Percentiles rank a stretch among this genome's conserved stretches.
phyloP scores from a whole-genome alignment of 2,329 filamentous ascomycete species.

The Calonectria honghensis region DNA sequence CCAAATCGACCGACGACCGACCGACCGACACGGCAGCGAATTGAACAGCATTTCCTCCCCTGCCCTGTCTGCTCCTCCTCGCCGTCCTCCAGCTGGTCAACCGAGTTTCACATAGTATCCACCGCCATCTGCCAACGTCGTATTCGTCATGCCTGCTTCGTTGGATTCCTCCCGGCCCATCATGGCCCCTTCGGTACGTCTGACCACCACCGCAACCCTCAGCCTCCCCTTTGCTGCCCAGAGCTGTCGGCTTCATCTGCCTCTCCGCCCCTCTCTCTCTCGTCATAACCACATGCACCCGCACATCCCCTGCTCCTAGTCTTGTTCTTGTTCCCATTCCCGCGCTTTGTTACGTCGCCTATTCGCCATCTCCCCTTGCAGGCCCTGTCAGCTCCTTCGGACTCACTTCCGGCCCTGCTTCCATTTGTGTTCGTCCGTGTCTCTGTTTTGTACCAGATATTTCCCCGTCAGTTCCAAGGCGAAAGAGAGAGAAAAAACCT shows the following conservation, averaged over 20 bases:
- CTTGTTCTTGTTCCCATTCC: conserved; percentile 27
- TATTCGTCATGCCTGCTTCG: conserved; percentile 72
- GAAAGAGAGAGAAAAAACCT: background rate
- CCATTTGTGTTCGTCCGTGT: conserved; percentile 21
- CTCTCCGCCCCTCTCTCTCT: conserved; percentile 1
- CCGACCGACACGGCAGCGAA: conserved; percentile 9
- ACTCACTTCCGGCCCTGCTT: conserved; percentile 26
- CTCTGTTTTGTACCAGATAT: conserved; percentile 21
- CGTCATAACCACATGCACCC: background rate
- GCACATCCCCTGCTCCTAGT: conserved; percentile 11
- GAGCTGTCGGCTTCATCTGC: conserved; percentile 2
- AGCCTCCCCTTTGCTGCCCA: conserved; percentile 6
- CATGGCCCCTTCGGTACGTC: conserved; percentile 78
- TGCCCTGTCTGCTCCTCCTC: conserved; percentile 25
- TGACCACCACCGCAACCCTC: conserved; percentile 36
- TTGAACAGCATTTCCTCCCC: conserved; percentile 22
- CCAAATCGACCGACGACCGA: conserved; percentile 19
- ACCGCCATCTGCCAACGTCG: conserved; percentile 46
- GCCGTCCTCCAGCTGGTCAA: conserved; percentile 27
- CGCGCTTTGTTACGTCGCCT: conserved; percentile 3
- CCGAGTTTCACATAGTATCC: conserved; percentile 42
- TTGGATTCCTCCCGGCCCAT: conserved; percentile 77
- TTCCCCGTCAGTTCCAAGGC: background rate
- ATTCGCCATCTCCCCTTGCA: conserved; percentile 25
- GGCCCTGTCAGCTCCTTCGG: conserved; percentile 7